phyloP scores from a whole-genome alignment of 805 yeast genomes.

The Lipomyces lipofer region DNA sequence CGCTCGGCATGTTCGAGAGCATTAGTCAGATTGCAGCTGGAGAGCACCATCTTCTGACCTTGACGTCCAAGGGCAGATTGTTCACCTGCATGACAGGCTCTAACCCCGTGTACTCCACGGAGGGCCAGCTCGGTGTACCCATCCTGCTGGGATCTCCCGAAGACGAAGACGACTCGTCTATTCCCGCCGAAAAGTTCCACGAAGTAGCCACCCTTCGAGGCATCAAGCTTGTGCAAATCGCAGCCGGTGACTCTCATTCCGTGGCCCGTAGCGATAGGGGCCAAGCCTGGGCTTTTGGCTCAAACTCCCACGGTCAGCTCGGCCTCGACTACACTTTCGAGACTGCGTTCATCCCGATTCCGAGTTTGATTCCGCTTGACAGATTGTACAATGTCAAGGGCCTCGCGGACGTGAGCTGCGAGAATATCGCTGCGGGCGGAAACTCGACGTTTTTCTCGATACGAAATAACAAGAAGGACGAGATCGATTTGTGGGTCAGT shows the following conservation, averaged over 20 bases:
- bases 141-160: slow-evolving; percentile 15
- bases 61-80: slow-evolving; percentile 61
- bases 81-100: slow-evolving; percentile 63
- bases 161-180: slow-evolving; percentile 2
- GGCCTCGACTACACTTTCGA: slow-evolving; percentile 67
- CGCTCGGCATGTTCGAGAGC: slow-evolving; percentile 49
- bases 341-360: slow-evolving; percentile 69
- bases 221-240: slow-evolving; percentile 54
- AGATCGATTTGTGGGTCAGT: slow-evolving; percentile 54
- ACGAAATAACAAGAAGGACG: slow-evolving; percentile 33
- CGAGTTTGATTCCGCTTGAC: slow-evolving; percentile 52
- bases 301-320: slow-evolving; percentile 80
- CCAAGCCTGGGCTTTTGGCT: slow-evolving; percentile 81
- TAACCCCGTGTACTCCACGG: slow-evolving; percentile 41
- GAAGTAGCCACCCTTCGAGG: slow-evolving; percentile 62
- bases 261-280: slow-evolving; percentile 69
- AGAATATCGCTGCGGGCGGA: slow-evolving; percentile 67
- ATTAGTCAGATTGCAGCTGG: slow-evolving; percentile 62
- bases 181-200: slow-evolving; percentile 39
- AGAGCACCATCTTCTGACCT: slow-evolving; percentile 62
- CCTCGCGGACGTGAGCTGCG: slow-evolving; percentile 46
- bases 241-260: slow-evolving; percentile 74
- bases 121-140: slow-evolving; percentile 84
- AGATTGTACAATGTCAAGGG: slow-evolving; percentile 46
- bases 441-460: slow-evolving; percentile 56